Conservation (phyloP, 2,329 filamentous ascomycete species). For the Nectriaceae sp. region DNA sequence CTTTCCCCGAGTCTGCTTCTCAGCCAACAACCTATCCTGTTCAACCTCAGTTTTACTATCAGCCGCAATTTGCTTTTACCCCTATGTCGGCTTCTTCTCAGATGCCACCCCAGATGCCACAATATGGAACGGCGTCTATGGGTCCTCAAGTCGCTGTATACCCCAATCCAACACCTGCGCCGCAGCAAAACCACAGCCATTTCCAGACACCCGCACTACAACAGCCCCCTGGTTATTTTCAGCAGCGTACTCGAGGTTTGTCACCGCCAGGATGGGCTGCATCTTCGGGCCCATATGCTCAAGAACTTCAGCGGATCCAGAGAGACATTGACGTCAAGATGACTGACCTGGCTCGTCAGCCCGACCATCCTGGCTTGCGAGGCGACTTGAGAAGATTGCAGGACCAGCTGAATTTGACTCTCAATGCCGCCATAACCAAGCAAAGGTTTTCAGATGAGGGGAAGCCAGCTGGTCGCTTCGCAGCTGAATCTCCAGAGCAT, state of each 20-base stretch:
- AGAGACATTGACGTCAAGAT: constrained; percentile 27
- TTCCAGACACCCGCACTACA: no score
- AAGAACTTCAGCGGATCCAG: constrained; percentile 30
- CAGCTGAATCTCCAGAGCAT: neutral
- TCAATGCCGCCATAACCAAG: constrained; percentile 28
- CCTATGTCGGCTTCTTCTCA: constrained; percentile 7
- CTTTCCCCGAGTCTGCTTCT: constrained; percentile 15
- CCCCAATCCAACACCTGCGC: neutral
- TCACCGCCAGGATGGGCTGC: neutral
- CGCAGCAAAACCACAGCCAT: neutral
- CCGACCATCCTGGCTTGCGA: constrained; percentile 24
- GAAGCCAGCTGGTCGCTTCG: neutral
- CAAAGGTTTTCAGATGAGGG: neutral
- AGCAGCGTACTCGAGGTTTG: no score
- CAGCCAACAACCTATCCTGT: constrained; percentile 13
- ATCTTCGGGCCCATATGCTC: constrained; percentile 13
- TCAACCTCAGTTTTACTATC: constrained; percentile 25
- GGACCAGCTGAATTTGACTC: constrained; percentile 28
- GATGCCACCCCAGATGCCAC: constrained; percentile 10
- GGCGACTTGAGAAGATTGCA: constrained; percentile 29
- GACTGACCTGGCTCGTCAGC: constrained; percentile 23
- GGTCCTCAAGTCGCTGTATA: constrained; percentile 4
- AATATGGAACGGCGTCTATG: constrained; percentile 7
- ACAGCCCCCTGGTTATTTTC: no score
- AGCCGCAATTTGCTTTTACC: constrained; percentile 18